These are phyloP conservation scores for Torrubiella hemipterigena DNA, from an alignment of 2,329 filamentous ascomycete species.

Conservation along the genomic window DNA sequence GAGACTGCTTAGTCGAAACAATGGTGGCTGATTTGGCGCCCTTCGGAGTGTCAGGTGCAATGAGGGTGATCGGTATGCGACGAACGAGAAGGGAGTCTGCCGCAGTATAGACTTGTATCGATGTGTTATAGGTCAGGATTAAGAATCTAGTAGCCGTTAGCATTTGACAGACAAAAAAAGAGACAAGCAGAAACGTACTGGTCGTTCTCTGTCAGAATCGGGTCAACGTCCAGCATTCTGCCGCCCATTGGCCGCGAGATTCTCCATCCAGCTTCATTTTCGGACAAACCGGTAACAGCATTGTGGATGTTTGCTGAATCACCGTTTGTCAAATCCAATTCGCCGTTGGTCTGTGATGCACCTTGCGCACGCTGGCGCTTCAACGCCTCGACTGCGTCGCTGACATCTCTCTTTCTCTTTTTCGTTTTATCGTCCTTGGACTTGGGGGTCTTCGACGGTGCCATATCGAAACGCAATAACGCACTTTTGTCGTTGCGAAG, in stretches of 20 bases:
- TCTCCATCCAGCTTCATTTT: constrained; percentile 36
- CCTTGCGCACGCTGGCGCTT: constrained; percentile 26
- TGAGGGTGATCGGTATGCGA: constrained; percentile 43
- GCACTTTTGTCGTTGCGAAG: too few species aligned
- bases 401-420: constrained; percentile 35
- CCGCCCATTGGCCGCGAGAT: constrained; percentile 54
- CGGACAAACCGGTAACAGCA: constrained; percentile 14
- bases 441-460: constrained; percentile 18
- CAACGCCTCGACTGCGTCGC: constrained; percentile 26
- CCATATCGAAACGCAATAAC: constrained; percentile 24
- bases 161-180: constrained; percentile 1
- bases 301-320: constrained; percentile 12
- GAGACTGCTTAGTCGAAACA: constrained; percentile 28
- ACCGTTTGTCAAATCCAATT: constrained; percentile 8
- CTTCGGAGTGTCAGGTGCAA: constrained; percentile 14
- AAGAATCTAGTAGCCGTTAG: constrained; percentile 46
- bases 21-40: constrained; percentile 19
- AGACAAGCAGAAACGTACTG: constrained; percentile 29
- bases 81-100: constrained; percentile 70
- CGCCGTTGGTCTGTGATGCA: constrained; percentile 7
- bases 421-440: constrained; percentile 24
- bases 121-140: constrained; percentile 61
- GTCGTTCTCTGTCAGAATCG: constrained; percentile 49
- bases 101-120: constrained; percentile 71
- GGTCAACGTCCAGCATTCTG: constrained; percentile 52